Base-by-base conservation (phyloP, 257 asterid genomes). In the Gynochthodes officinalis region DNA sequence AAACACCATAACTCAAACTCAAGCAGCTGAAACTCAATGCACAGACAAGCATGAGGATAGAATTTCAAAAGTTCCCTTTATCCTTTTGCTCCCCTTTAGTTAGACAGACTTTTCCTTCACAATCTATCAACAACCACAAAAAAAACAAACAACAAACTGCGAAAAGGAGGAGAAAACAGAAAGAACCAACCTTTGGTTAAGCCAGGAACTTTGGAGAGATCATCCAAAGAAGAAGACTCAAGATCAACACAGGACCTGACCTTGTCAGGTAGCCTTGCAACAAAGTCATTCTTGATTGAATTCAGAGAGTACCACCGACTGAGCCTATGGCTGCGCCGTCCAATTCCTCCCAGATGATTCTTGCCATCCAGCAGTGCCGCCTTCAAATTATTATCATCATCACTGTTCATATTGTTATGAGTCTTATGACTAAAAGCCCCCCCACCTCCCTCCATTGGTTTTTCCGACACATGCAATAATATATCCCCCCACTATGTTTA, bases 291-390 rank as follows among this genome's bases (percentile, higher is more conserved):
- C 32, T 89, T 88, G 67, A 93, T 80, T 5, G 90, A 82, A 64
- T 78, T 87, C 2, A 89, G 89, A 0, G 98, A 89, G 80, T 89
- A 77, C 77, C 88, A 84, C 74, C 96, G 96, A 59, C 81, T 75
- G 28, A 89, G 80, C 30, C 77, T 49, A 19, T 85, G 85, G 78
- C 83, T 52, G 73, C 83, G 85, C 67, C 89, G 84, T 62, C 85
- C 84, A 58, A 85, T 79, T 13, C 87, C 83, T 3, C 79, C 80
- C 25, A 75, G 66, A 64, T 8, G 48, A 55, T 64, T 77, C 81
- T 81, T 57, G 77, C 78, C 78, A 23, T 82, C 84, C 82, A 90
- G 49, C 46, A 93, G 85, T 7, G 86, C 85, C 39, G 77, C 78
- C 77, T 81, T 86, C 30, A 77, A 64, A 25, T 73, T 86, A 50